Base-by-base conservation (phyloP, 352 stramenopile genomes). In the Phytophthora crassamura region DNA sequence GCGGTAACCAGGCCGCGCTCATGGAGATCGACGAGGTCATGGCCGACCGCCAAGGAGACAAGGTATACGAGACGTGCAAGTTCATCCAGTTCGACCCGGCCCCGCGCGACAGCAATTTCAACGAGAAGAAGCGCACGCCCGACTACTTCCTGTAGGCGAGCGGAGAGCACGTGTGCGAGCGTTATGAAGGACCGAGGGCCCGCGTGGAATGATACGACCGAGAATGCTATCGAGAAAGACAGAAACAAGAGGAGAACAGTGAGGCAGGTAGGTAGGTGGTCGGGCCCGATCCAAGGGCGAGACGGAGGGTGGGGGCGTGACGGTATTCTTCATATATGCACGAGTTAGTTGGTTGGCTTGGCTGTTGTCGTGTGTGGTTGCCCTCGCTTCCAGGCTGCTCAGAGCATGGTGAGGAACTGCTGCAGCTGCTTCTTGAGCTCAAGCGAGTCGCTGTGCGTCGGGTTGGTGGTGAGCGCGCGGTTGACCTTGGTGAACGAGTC, bases 1-100 rank as follows among this genome's bases (percentile, higher is more conserved):
- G 91, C 64, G 97, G 97, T 18, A 99, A 99, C 86, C 93, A 98
- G 50, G 96, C 95, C 5, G 95, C 92, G 35, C 93, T 98, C 69
- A 93, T 98, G 82, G 94, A 98, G 73, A 97, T 98, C 70, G 96
- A 96, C 58, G 89, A 97, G 62, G 84, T 94, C 72, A 96, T 95
- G 86, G 74, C 74, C 55, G 88, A 97, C 69, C 88, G 87, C 72
- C 90, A 64, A 25, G 86, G 88, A 58, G 86, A 95, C 71, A 95
- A 96, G 75, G 88, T 96, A 16, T 95, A 96, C 75, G 88, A 96
- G 64, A 96, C 88, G 73, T 96, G 88, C 86, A 96, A 96, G 78
- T 96, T 96, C 60, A 97, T 97, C 66, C 88, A 96, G 74, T 97
- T 97, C 52, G 88, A 97, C 60, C 88, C 89, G 25, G 90, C 90